Conservation (phyloP, 352 stramenopile species). For the Phytophthora agathidicida region DNA sequence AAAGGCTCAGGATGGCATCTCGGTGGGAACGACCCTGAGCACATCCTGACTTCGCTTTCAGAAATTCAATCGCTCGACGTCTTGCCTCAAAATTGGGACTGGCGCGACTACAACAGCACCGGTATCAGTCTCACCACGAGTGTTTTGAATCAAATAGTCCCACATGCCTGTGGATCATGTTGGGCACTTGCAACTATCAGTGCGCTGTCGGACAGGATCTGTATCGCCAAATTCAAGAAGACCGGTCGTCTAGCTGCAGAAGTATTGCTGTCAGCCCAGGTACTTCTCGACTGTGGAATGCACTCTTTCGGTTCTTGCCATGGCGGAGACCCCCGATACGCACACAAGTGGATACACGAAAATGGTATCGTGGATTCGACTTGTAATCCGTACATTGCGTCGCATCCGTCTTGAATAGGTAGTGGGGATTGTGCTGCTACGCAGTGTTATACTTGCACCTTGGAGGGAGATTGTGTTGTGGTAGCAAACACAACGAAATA, state of each 20-base stretch:
- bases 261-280: slow-evolving; percentile 64
- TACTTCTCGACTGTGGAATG: slow-evolving; percentile 76
- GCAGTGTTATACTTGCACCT: slow-evolving; percentile 63
- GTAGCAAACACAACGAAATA: slow-evolving; percentile 63
- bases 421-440: slow-evolving; percentile 47
- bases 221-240: slow-evolving; percentile 66
- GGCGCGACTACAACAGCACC: slow-evolving; percentile 72
- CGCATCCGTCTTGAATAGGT: slow-evolving; percentile 76
- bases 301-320: slow-evolving; percentile 74
- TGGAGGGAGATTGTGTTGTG: slow-evolving; percentile 61
- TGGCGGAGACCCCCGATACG: slow-evolving; percentile 69
- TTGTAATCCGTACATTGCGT: slow-evolving; percentile 76
- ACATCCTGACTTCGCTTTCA: slow-evolving; percentile 44
- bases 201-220: slow-evolving; percentile 70
- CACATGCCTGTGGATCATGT: slow-evolving; percentile 70
- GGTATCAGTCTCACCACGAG: slow-evolving; percentile 67
- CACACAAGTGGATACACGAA: slow-evolving; percentile 82
- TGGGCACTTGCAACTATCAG: slow-evolving; percentile 72
- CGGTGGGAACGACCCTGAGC: slow-evolving; percentile 54
- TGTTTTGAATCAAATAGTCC: slow-evolving; percentile 77
- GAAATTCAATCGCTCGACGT: slow-evolving; percentile 53
- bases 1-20: slow-evolving; percentile 66
- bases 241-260: slow-evolving; percentile 53
- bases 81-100: slow-evolving; percentile 67
- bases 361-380: slow-evolving; percentile 78